These are phyloP conservation scores for Pseudogymnoascus sp. DNA, from an alignment of 2,329 filamentous ascomycete genomes.

Conservation along the genomic window DNA sequence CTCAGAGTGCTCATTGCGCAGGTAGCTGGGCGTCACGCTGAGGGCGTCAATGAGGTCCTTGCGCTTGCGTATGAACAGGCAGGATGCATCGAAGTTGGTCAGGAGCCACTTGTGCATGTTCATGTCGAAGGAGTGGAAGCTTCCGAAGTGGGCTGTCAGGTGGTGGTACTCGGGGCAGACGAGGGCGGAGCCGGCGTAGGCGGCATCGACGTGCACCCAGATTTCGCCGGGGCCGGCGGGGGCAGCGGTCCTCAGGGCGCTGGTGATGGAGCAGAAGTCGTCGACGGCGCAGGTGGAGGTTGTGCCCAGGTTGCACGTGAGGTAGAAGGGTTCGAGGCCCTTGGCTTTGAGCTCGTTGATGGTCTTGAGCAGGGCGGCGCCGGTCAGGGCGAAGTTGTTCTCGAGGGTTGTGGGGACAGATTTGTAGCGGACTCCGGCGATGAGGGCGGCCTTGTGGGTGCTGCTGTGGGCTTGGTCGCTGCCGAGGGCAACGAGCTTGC, in stretches of 20 bases:
- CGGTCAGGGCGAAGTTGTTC: constrained; percentile 65
- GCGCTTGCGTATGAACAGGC: constrained; percentile 70
- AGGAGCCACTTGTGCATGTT: constrained; percentile 98
- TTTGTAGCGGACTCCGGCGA: constrained; percentile 76
- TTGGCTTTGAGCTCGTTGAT: constrained; percentile 58
- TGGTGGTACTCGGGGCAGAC: constrained; percentile 74
- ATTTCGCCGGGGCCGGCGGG: constrained; percentile 44
- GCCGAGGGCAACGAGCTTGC: constrained; percentile 70
- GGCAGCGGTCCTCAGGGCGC: constrained; percentile 30
- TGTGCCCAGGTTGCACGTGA: constrained; percentile 77
- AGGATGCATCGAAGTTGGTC: constrained; percentile 82
- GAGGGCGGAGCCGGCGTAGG: constrained; percentile 82
- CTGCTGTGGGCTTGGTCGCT: constrained; percentile 75
- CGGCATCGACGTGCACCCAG: constrained; percentile 92
- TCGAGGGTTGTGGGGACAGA: constrained; percentile 55
- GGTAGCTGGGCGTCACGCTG: constrained; percentile 71
- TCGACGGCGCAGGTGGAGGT: constrained; percentile 86
- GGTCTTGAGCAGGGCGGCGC: constrained; percentile 49
- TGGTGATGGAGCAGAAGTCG: constrained; percentile 48
- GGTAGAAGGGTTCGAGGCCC: constrained; percentile 76
- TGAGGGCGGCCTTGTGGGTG: constrained; percentile 78
- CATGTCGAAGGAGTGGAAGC: constrained; percentile 83
- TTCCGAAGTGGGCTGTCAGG: constrained; percentile 51
- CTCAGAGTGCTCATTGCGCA: constrained; percentile 74
- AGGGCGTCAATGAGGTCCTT: constrained; percentile 72